Percentiles rank a stretch among this genome's conserved stretches.
These are phyloP conservation scores for Wickerhamomyces chaumierensis DNA, from an alignment of 805 yeast genomes.

Conservation along the genomic window DNA sequence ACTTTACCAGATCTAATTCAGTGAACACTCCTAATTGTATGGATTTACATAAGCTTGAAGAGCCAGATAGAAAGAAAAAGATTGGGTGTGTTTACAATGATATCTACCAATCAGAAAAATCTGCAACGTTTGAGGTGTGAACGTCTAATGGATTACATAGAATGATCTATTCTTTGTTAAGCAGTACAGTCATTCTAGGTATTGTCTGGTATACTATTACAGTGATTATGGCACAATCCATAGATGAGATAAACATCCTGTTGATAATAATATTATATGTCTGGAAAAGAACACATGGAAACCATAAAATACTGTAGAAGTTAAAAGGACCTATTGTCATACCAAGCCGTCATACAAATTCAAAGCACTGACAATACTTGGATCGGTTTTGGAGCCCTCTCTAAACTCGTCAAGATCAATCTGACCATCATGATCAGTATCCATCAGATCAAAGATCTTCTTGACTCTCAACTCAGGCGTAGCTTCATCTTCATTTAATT, in stretches of 20 bases:
- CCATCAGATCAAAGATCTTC: slow-evolving; percentile 68
- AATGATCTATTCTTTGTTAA: too few relatives aligned
- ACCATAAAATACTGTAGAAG: too few relatives aligned
- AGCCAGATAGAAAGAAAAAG: background rate
- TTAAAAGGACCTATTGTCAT: slow-evolving; percentile 16
- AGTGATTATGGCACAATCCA: too few relatives aligned
- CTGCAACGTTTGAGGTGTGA: background rate
- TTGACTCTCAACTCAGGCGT: slow-evolving; percentile 84
- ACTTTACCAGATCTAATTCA: too few relatives aligned
- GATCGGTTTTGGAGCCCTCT: slow-evolving; percentile 69
- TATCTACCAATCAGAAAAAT: background rate
- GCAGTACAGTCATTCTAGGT: too few relatives aligned
- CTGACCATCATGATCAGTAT: slow-evolving; percentile 56
- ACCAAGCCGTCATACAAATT: slow-evolving; percentile 75
- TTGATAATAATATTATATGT: too few relatives aligned
- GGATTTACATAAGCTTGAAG: too few relatives aligned
- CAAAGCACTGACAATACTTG: slow-evolving; percentile 64
- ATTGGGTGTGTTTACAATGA: background rate
- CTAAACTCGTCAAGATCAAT: slow-evolving; percentile 79
- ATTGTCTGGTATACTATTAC: too few relatives aligned
- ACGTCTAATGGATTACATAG: too few relatives aligned
- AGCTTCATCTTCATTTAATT: slow-evolving; percentile 75
- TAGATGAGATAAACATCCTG: too few relatives aligned
- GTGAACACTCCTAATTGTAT: too few relatives aligned
- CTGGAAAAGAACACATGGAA: too few relatives aligned